phyloP scores from a whole-genome alignment of 78 protist species.

The Acrasis kona region DNA sequence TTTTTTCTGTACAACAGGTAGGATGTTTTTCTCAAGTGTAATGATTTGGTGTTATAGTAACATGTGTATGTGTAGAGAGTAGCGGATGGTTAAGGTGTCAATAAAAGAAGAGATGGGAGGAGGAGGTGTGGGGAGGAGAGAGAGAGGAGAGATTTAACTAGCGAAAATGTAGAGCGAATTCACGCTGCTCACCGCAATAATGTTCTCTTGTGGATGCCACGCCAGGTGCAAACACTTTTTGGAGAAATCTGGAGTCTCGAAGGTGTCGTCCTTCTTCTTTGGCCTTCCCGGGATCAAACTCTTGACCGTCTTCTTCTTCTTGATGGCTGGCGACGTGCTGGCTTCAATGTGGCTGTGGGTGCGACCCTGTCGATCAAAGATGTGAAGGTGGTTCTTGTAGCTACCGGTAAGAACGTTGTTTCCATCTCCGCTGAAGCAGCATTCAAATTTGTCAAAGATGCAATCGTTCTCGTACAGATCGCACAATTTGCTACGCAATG shows the following conservation, averaged over 20 bases:
- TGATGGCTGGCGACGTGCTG: slow-evolving; percentile 4
- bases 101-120: too few relatives aligned
- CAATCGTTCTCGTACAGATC: slow-evolving; percentile 90
- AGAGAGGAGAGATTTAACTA: too few relatives aligned
- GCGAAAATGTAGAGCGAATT: slow-evolving; percentile 42
- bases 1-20: too few relatives aligned
- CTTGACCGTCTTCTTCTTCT: neutral
- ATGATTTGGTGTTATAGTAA: too few relatives aligned
- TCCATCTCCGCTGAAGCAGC: slow-evolving; percentile 55
- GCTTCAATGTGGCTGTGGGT: slow-evolving; percentile 44
- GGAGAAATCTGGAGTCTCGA: slow-evolving; percentile 31
- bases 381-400: slow-evolving; percentile 75
- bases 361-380: slow-evolving; percentile 52
- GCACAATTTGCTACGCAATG: slow-evolving; percentile 56
- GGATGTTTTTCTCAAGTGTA: too few relatives aligned
- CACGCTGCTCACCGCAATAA: slow-evolving; percentile 54
- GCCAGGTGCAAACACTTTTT: slow-evolving; percentile 37
- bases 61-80: too few relatives aligned
- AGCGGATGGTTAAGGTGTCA: too few relatives aligned
- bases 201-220: slow-evolving; percentile 56
- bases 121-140: too few relatives aligned
- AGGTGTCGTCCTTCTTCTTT: slow-evolving; percentile 2
- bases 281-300: too few relatives aligned
- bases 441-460: slow-evolving; percentile 91
- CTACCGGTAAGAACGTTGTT: slow-evolving; percentile 66